Evolutionary conservation across 2,329 filamentous ascomycete species (phyloP).

Genomic region (Orbilia javanica): DNA sequence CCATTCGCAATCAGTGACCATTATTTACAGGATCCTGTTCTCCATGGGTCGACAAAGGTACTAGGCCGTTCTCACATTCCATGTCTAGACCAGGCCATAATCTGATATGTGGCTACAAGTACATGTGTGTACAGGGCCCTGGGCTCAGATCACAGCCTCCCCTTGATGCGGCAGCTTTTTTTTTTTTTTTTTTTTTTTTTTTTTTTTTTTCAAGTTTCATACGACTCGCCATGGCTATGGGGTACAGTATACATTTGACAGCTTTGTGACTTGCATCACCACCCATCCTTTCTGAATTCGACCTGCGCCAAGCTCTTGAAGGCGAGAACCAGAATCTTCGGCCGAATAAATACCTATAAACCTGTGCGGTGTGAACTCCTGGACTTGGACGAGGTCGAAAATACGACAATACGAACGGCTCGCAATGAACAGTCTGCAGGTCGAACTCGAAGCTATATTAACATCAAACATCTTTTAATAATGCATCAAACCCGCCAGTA

Average conservation of each 20-base stretch:
- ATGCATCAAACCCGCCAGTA: not conserved
- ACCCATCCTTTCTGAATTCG: not conserved
- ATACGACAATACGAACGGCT: not conserved
- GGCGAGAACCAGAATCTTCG: conserved; percentile 19
- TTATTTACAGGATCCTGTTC: conserved; percentile 51
- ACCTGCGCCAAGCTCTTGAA: not conserved
- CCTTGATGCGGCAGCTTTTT: conserved; percentile 47
- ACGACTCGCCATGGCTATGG: conserved; percentile 27
- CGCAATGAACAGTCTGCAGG: too few relatives aligned
- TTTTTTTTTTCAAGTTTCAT: conserved; percentile 54
- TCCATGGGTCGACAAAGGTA: conserved; percentile 60
- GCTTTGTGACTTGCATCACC: conserved; percentile 23
- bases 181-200: conserved; percentile 49
- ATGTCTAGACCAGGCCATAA: not conserved
- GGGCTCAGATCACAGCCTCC: conserved; percentile 12
- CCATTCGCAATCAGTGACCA: conserved; percentile 39
- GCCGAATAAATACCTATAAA: conserved; percentile 11
- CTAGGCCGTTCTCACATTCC: conserved; percentile 16
- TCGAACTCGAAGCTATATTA: too few relatives aligned
- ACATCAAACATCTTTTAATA: not conserved
- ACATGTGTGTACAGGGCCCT: not conserved
- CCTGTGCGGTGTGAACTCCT: too few relatives aligned
- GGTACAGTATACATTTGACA: not conserved
- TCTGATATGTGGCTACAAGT: not conserved
- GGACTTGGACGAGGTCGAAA: too few relatives aligned